These are phyloP conservation scores for Sporisorium graminicola DNA, from an alignment of 1,284 basidiomycete genomes.

Conservation along the genomic window DNA sequence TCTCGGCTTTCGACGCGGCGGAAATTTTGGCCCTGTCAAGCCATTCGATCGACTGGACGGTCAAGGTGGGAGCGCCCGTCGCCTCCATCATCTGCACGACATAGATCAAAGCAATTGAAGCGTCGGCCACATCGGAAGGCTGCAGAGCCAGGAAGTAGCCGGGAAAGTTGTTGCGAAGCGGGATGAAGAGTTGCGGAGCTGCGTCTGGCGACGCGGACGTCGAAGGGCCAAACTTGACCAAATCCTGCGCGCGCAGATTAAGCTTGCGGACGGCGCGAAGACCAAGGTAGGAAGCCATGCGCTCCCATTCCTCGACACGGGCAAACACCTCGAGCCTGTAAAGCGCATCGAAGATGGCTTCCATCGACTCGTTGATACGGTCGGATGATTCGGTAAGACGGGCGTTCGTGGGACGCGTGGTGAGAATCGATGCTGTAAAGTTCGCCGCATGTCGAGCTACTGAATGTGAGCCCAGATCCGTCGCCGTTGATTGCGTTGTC, in stretches of 20 bases:
- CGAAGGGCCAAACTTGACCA: constrained; percentile 49
- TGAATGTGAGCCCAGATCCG: background rate
- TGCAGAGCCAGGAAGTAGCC: constrained; percentile 57
- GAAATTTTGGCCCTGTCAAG: constrained; percentile 51
- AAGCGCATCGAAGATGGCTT: constrained; percentile 43
- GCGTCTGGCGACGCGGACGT: constrained; percentile 25
- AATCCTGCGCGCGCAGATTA: constrained; percentile 73
- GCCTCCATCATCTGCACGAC: constrained; percentile 44
- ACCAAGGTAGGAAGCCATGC: constrained; percentile 60
- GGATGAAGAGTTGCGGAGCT: constrained; percentile 48
- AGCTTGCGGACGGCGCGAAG: constrained; percentile 78
- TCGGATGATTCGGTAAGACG: constrained; percentile 49
- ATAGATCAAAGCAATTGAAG: constrained; percentile 50
- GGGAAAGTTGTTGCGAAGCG: constrained; percentile 46
- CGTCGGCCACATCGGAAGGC: constrained; percentile 35
- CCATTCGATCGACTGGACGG: constrained; percentile 58
- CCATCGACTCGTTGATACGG: constrained; percentile 49
- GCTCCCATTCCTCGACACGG: constrained; percentile 62
- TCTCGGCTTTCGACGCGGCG: constrained; percentile 10
- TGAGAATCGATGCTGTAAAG: constrained; percentile 41
- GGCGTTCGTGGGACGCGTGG: constrained; percentile 23
- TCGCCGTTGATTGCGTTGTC: constrained; percentile 5
- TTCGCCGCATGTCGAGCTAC: constrained; percentile 7
- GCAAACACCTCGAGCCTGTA: constrained; percentile 49
- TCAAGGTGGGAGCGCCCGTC: constrained; percentile 29